A percentile compares a stretch with the other conserved stretches of the same genome.
Evolutionary conservation across 495 filamentous ascomycete species (phyloP).

Genomic region (Cryomyces minteri): DNA sequence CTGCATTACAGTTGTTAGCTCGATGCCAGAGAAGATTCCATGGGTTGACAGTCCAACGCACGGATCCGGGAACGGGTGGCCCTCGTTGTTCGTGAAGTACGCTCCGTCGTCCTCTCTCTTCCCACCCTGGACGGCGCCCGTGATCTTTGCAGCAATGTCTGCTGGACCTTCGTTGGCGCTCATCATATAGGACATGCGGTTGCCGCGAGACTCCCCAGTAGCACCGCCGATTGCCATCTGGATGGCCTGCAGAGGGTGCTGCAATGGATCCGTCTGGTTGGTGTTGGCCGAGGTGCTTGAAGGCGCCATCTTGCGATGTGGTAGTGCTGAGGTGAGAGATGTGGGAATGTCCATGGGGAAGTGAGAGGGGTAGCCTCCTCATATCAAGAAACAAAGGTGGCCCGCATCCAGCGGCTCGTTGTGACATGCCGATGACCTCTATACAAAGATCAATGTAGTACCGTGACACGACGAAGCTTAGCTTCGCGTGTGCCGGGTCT

Average conservation of each 20-base stretch:
- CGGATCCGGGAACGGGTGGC: conserved; percentile 35
- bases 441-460: too few species aligned
- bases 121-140: conserved; percentile 26
- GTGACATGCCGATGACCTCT: too few species aligned
- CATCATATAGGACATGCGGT: conserved; percentile 21
- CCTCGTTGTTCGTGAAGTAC: conserved; percentile 44
- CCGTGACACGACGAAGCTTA: too few species aligned
- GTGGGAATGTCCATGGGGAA: too few species aligned
- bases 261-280: conserved; percentile 4
- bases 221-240: conserved; percentile 14
- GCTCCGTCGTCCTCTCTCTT: conserved; percentile 30
- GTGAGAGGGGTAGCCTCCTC: too few species aligned
- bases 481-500: too few species aligned
- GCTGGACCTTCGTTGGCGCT: conserved; percentile 36
- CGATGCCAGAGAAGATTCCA: too few species aligned
- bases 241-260: conserved; percentile 19
- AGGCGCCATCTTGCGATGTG: too few species aligned
- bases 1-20: background rate
- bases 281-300: background rate
- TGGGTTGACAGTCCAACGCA: background rate
- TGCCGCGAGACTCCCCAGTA: conserved; percentile 15
- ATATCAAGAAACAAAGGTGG: too few species aligned
- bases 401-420: too few species aligned
- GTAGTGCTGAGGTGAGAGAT: too few species aligned
- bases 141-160: conserved; percentile 33